Conservation (phyloP, 2,329 filamentous ascomycete genomes). For the Botrytis medusae region DNA sequence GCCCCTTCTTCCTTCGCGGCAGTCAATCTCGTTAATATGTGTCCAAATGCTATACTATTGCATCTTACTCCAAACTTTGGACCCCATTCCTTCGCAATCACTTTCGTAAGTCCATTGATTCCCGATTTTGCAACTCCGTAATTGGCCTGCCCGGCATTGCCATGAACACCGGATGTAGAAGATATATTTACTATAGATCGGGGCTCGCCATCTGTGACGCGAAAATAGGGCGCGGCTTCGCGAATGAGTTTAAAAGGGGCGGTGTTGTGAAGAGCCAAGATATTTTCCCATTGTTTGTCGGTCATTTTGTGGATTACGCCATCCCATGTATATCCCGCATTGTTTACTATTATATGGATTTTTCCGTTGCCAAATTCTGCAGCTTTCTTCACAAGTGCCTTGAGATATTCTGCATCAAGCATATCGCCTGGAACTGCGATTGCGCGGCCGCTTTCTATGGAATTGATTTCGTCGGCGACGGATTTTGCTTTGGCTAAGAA, state of each 20-base stretch:
- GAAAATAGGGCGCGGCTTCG: constrained; percentile 80
- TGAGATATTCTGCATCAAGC: constrained; percentile 68
- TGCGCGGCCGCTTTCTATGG: constrained; percentile 58
- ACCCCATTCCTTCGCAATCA: constrained; percentile 91
- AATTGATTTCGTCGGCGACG: constrained; percentile 70
- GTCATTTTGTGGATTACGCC: constrained; percentile 90
- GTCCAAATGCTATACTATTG: constrained; percentile 83
- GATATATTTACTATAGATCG: constrained; percentile 82
- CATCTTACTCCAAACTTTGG: constrained; percentile 77
- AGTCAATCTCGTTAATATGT: constrained; percentile 77
- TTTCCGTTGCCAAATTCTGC: constrained; percentile 82
- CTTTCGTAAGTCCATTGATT: constrained; percentile 79
- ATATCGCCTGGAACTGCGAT: constrained; percentile 76
- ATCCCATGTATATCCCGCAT: constrained; percentile 91
- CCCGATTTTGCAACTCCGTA: constrained; percentile 85
- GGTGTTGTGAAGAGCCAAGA: constrained; percentile 78
- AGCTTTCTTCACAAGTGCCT: constrained; percentile 68
- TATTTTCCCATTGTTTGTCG: constrained; percentile 89
- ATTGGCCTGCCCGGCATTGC: constrained; percentile 89
- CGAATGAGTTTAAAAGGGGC: constrained; percentile 83
- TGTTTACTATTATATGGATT: constrained; percentile 90
- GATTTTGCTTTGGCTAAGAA: constrained; percentile 62
- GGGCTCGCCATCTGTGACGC: constrained; percentile 77
- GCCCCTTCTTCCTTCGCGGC: constrained; percentile 82
- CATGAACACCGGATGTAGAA: constrained; percentile 77